Evolutionary conservation across 2,329 filamentous ascomycete genomes (phyloP).

Genomic region (Neonectria ditissima): DNA sequence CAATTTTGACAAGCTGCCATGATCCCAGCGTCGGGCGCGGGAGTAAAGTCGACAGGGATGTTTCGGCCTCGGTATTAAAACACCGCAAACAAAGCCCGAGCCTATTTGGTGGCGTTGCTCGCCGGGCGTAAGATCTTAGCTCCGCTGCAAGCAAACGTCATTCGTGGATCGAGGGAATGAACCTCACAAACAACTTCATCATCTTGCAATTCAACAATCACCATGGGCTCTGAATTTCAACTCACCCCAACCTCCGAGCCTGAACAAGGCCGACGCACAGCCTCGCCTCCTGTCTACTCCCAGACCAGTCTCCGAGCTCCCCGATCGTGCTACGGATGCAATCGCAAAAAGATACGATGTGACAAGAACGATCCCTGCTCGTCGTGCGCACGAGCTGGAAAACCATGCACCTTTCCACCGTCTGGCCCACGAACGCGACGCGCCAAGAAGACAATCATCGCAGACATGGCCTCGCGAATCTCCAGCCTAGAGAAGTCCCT

Average conservation of each 20-base stretch:
- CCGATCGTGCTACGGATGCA: conserved; percentile 47
- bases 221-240: background rate
- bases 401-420: conserved; percentile 37
- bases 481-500: conserved; percentile 45
- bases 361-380: conserved; percentile 48
- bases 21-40: too few relatives aligned
- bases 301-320: background rate
- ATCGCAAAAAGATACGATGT: conserved; percentile 49
- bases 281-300: background rate
- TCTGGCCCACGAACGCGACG: conserved; percentile 36
- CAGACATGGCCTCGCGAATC: conserved; percentile 47
- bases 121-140: background rate
- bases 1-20: background rate
- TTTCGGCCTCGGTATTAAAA: conserved; percentile 9
- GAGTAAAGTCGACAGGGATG: background rate
- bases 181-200: background rate
- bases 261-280: background rate
- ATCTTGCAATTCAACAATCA: background rate
- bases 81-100: background rate
- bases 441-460: conserved; percentile 40
- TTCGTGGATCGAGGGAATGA: background rate
- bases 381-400: conserved; percentile 35
- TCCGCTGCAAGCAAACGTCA: background rate
- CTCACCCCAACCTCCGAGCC: background rate
- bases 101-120: background rate